Conservation (phyloP, 148 eudicot genomes). For the Pouteria glomerata region DNA sequence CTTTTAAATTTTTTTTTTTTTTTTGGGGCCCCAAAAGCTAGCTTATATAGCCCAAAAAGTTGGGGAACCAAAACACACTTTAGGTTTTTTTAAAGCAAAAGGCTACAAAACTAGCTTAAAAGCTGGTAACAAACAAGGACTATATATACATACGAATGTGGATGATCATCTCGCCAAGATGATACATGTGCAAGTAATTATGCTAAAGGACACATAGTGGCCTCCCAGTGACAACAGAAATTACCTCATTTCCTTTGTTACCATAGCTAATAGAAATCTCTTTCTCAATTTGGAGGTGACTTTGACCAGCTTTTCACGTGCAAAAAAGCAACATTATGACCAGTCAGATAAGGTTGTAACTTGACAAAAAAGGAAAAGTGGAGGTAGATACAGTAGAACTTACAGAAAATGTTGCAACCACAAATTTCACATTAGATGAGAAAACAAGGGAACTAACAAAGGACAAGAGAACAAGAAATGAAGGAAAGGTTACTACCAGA, state of each 20-base stretch:
- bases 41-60: no score
- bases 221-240: slow-evolving; percentile 9
- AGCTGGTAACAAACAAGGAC: no score
- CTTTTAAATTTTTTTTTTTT: no score
- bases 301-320: slow-evolving; percentile 38
- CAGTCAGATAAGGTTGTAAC: background rate
- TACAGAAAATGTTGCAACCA: background rate
- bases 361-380: slow-evolving; percentile 1
- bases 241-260: slow-evolving; percentile 97
- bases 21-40: no score
- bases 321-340: slow-evolving; percentile 9
- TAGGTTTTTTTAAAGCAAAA: no score
- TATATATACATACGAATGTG: background rate
- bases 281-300: slow-evolving; percentile 30
- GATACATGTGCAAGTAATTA: background rate
- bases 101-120: no score
- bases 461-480: slow-evolving; percentile 3
- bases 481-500: slow-evolving; percentile 45
- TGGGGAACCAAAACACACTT: no score
- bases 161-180: background rate
- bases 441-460: background rate
- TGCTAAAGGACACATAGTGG: background rate
- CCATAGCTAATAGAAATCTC: slow-evolving; percentile 95
- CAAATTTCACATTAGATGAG: background rate
- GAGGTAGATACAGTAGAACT: background rate